Percentiles rank a stretch among this genome's conserved stretches.
Conservation (phyloP, 1,139 yeast species). For the Petasospora rhodanensis region DNA sequence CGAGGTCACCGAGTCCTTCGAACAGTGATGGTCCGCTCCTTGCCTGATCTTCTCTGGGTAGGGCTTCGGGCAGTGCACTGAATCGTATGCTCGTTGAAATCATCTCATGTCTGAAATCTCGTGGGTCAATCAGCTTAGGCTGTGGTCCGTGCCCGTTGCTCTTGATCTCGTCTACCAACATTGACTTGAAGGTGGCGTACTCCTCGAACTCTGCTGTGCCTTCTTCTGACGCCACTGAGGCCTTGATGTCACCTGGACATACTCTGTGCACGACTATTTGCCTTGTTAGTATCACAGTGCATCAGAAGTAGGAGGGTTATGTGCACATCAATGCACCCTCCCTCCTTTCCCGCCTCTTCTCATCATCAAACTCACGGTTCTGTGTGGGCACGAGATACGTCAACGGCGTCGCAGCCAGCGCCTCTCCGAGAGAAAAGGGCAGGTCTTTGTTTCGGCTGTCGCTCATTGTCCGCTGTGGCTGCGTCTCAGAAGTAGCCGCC, state of each 20-base stretch:
- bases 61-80: not conserved
- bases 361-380: slow-evolving; percentile 30
- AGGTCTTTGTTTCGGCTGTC: slow-evolving; percentile 4
- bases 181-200: not conserved
- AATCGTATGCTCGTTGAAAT: no score
- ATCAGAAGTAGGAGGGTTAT: no score
- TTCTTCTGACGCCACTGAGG: not conserved
- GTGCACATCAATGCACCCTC: no score
- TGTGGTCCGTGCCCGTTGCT: no score
- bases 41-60: not conserved
- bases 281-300: no score
- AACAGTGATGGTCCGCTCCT: slow-evolving; percentile 13
- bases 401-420: slow-evolving; percentile 32
- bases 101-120: no score
- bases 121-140: no score
- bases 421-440: slow-evolving; percentile 23
- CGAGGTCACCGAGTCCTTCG: slow-evolving; percentile 14
- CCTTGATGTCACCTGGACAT: no score
- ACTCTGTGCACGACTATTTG: no score
- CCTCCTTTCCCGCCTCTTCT: no score
- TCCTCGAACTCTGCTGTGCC: not conserved
- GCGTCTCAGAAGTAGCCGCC: not conserved
- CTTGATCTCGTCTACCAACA: no score
- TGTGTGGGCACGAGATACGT: slow-evolving; percentile 34
- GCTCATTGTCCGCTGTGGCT: no score